These are phyloP conservation scores for Aspergillus sclerotialis DNA, from an alignment of 2,329 filamentous ascomycete species.

Conservation along the genomic window DNA sequence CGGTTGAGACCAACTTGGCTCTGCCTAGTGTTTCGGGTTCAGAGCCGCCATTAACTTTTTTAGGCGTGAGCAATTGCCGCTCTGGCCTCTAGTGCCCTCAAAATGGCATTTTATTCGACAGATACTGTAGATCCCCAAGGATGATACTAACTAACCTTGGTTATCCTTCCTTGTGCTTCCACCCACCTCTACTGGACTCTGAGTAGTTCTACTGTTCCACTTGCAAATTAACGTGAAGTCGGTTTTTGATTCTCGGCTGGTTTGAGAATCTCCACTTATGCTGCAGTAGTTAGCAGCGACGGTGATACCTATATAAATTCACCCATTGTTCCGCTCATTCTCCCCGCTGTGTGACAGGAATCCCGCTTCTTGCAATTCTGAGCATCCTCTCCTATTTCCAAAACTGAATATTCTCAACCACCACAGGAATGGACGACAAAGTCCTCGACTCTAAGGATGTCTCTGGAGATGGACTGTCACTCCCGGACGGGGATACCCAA, in stretches of 20 bases:
- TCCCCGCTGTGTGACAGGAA: not conserved
- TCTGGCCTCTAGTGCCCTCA: not conserved
- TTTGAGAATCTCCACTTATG: not conserved
- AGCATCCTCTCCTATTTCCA: no score
- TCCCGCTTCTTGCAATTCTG: no score
- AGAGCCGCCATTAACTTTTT: no score
- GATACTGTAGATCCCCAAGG: not conserved
- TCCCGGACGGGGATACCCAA: slow-evolving; percentile 23
- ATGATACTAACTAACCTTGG: no score
- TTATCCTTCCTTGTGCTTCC: no score
- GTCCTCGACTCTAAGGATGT: slow-evolving; percentile 10
- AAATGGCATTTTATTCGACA: slow-evolving; percentile 1
- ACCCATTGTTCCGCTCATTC: not conserved
- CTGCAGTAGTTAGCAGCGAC: not conserved
- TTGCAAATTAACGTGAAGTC: not conserved
- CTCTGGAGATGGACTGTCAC: slow-evolving; percentile 9
- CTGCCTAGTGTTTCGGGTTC: no score
- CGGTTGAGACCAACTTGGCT: not conserved
- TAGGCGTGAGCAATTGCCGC: not conserved
- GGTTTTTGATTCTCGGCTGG: not conserved
- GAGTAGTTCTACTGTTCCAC: not conserved
- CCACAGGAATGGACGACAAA: slow-evolving; percentile 14
- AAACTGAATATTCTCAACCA: no score
- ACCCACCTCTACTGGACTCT: no score
- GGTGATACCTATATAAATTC: not conserved